Evolutionary conservation across 108 stramenopile genomes (phyloP).

Genomic region (Aurantiochytrium sp.): DNA sequence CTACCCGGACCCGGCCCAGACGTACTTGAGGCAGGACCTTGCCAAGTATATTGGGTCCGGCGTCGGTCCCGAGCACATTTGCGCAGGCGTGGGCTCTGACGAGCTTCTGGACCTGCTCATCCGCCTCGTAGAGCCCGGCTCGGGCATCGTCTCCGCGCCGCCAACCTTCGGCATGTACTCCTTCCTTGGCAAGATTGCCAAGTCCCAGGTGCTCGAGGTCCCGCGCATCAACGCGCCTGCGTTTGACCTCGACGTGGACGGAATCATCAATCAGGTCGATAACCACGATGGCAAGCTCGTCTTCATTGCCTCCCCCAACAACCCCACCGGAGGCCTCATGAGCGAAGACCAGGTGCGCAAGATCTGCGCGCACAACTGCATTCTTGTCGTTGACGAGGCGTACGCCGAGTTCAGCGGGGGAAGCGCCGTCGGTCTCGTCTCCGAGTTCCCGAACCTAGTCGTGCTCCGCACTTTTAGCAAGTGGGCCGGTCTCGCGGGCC

Average conservation of each 20-base stretch:
- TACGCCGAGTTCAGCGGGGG: slow-evolving; percentile 28
- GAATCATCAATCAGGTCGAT: background rate
- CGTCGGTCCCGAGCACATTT: background rate
- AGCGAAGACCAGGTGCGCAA: slow-evolving; percentile 12
- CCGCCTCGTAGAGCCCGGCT: background rate
- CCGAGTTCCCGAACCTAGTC: slow-evolving; percentile 14
- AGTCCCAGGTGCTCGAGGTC: slow-evolving; percentile 10
- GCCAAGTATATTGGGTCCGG: background rate
- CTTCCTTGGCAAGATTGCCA: background rate
- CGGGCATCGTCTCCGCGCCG: background rate
- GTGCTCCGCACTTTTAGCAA: slow-evolving; percentile 30
- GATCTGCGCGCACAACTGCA: slow-evolving; percentile 15
- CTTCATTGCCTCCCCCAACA: slow-evolving; percentile 27
- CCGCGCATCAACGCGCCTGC: background rate
- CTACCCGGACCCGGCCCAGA: slow-evolving; percentile 27
- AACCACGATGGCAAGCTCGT: background rate
- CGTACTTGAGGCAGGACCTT: background rate
- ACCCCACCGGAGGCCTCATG: slow-evolving; percentile 28
- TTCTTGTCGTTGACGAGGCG: slow-evolving; percentile 21
- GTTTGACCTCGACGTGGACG: slow-evolving; percentile 21
- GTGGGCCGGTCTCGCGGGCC: slow-evolving; percentile 27
- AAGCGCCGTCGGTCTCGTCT: background rate
- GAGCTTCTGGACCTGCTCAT: slow-evolving; percentile 24
- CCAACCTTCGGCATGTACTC: slow-evolving; percentile 30
- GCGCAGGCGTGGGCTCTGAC: background rate